phyloP scores from a whole-genome alignment of 176 grass and related monocot genomes.

The Oropetium thomaeum region DNA sequence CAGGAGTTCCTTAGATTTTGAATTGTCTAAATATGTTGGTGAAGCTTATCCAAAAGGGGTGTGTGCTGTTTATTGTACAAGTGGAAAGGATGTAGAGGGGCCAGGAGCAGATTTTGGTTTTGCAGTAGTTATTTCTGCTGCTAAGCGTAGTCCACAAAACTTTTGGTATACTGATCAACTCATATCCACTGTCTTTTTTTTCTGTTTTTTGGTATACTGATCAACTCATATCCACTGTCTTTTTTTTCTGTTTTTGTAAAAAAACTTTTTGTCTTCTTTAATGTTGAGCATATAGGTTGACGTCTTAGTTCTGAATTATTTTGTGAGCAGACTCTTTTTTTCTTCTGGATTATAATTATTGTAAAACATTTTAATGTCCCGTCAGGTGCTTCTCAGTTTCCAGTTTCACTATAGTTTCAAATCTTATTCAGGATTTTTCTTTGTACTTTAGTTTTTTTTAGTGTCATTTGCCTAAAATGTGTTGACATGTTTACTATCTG shows the following conservation, averaged over 20 bases:
- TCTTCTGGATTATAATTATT: not conserved
- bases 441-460: conserved; percentile 7
- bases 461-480: not conserved
- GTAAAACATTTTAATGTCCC: not conserved
- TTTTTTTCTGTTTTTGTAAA: conserved; percentile 6
- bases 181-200: not conserved
- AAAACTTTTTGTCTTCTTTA: conserved; percentile 10
- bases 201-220: conserved; percentile 83
- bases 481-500: conserved; percentile 4
- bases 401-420: not conserved
- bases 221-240: not conserved
- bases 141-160: conserved; percentile 84
- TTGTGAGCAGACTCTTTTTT: not conserved
- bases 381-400: not conserved
- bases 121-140: conserved; percentile 67
- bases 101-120: conserved; percentile 89
- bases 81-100: conserved; percentile 76
- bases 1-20: conserved; percentile 73
- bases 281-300: not conserved
- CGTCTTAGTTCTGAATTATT: conserved; percentile 6
- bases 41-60: conserved; percentile 91
- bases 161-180: conserved; percentile 65
- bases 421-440: not conserved
- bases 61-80: conserved; percentile 80
- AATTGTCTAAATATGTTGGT: conserved; percentile 79